Evolutionary conservation across 2,329 filamentous ascomycete genomes (phyloP), one percentile per base, ranked within the genome.

Genomic region (Aspergillus sojae): DNA sequence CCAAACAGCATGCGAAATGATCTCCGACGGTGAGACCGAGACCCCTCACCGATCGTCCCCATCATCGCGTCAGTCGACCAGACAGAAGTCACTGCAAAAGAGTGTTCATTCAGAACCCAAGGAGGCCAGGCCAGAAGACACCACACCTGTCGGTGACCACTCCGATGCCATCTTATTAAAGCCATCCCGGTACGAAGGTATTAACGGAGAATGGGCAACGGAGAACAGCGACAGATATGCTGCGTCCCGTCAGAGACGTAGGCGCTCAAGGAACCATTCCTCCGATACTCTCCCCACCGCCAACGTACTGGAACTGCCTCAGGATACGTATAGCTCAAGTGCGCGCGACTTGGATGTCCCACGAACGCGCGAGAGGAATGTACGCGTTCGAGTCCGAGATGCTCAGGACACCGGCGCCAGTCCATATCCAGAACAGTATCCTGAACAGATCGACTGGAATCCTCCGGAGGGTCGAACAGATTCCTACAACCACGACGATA

Each of bases 1-100:
- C 72, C 88, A 81, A 68, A 93, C 91, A 2, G 91, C 91, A 5
- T 83, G 81, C 45, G 91, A 93, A 76, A 85, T 86, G 52, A 84
- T 85, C 1, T 83, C 83, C 1, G 90, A 89, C 23, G 87, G 88
- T 34, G 88, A 90, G 59, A 84, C 71, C 34, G 73, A 76, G 34
- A 75, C 68, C 9, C 71, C 70, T 14, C 70, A 68, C 53, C 71
- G 67, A 28, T 68, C 70, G 52, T 67, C 66, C 23, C 69, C 63
- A 52, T 68, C 69, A 9, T 45, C 65, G 21, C 68, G 65, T 12
- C 70, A 66, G 28, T 68, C 68, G 9, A 58, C 61, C 16, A 70
- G 65, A 59, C 68, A 69, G 60, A 70, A 59, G 62, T 62, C 65
- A 4, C 39, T 61, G n/a, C 66, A 54, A 46, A 63, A 53, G 56